Base-by-base conservation (phyloP, 2,329 filamentous ascomycete genomes). In the Cercospora brassicicola region DNA sequence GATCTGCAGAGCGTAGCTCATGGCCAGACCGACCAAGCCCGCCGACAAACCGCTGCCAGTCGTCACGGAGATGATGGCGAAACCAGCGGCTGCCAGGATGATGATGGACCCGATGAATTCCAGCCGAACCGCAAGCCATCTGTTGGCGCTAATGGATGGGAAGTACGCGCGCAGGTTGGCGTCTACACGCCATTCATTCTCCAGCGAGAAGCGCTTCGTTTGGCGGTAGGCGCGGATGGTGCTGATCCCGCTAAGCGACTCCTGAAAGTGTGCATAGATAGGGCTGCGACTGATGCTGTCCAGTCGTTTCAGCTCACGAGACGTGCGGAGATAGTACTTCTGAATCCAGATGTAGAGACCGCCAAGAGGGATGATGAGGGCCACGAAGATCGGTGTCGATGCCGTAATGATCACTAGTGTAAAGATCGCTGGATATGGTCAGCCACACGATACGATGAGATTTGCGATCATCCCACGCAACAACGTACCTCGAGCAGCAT, bases 121-220 rank as follows among this genome's bases (percentile, higher is more conserved):
- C 53, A 99, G 87, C 67, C 95, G 90, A 70, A 99, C 90, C 59
- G 95, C 95, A 69, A 99, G 86, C 95, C 95, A 99, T 78, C 96
- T 86, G 70, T 85, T 85, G 26, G 94, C 92, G 79, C 92, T 97
- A 80, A 98, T 94, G 18, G 94, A 97, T 2, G 95, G 94, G 83
- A 94, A 98, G 82, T 94, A 99, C 18, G 95, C 95, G 71, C 93
- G 89, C 68, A 98, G 84, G 79, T 99, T 99, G 55, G 92, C 90
- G 82, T 99, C 95, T 70, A 98, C 91, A 53, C 95, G 91, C 93
- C 94, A 97, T 84, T 99, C 94, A 75, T 98, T 99, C 80, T 99
- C 96, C 67, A 91, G 84, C 69, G 92, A 88, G 80, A 99, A 99
- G 66, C 95, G 87, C 71, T 89, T 84, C 79, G 96, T 89, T 79